Conservation (phyloP, 1,284 basidiomycete species). For the Thecaphora frezii region DNA sequence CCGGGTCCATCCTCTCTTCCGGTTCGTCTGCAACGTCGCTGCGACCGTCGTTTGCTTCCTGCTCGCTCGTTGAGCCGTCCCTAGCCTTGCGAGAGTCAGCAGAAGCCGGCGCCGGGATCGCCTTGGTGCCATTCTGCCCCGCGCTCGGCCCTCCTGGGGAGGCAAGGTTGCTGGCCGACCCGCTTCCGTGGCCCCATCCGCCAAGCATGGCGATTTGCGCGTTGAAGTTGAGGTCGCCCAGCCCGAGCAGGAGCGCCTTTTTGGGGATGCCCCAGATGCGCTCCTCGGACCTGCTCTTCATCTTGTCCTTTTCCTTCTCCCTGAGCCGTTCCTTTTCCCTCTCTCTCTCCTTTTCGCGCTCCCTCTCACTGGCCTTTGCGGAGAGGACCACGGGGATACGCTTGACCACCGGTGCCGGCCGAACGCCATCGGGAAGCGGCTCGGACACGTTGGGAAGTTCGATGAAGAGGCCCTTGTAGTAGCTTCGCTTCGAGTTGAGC, state of each 20-base stretch:
- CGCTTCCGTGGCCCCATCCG: constrained; percentile 50
- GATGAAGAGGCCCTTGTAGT: constrained; percentile 27
- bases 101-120: too few relatives aligned
- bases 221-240: constrained; percentile 51
- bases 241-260: constrained; percentile 47
- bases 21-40: constrained; percentile 9
- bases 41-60: constrained; percentile 1
- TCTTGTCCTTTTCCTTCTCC: constrained; percentile 24
- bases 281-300: constrained; percentile 36
- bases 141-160: constrained; percentile 2
- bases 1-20: constrained; percentile 48
- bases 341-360: constrained; percentile 23
- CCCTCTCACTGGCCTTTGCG: constrained; percentile 35
- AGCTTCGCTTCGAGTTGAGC: constrained; percentile 31
- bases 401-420: constrained; percentile 27
- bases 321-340: constrained; percentile 33
- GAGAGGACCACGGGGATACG: constrained; percentile 38
- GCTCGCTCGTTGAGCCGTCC: too few relatives aligned
- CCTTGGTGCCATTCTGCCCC: neutral
- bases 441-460: constrained; percentile 8
- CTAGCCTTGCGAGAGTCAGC: too few relatives aligned
- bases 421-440: constrained; percentile 1
- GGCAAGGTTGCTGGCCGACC: constrained; percentile 23
- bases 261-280: constrained; percentile 54
- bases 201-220: constrained; percentile 51